Base-by-base conservation (phyloP, 73 alveolate genomes). In the Paramecium biaurelia region DNA sequence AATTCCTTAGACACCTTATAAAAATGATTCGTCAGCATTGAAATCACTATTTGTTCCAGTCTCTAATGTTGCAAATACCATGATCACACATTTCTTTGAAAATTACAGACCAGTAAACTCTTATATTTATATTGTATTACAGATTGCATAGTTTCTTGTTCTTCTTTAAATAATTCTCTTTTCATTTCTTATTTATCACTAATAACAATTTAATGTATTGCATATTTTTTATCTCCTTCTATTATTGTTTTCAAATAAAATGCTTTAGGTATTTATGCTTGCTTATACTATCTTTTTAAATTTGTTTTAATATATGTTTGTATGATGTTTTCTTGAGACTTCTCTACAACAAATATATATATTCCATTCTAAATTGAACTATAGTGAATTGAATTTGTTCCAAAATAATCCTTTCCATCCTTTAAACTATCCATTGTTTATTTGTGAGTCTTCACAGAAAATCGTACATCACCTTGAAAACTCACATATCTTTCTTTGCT, bases 361-460 rank as follows among this genome's bases (percentile, higher is more conserved):
- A 42, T 18, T 38, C 90, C 76, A 79, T 79, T 79, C 30, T 30
- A 32, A 24, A 34, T 20, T 43, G 90, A 23, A 43, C 63, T 5
- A 20, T 43, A 43, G 28, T 42, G 76, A 3, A 12, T 24, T 21
- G 57, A 43, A 41, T 79, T 79, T 4, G 24, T 79, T 79, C 90
- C 76, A 79, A 79, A 79, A 45, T 79, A 79, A 41, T 79, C 90
- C 47, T 79, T 42, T n/a, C 90, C 90, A 18, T 34, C 57, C 15
- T 37, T 74, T 14, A 74, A 18, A 34, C 63, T 23, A 34, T 74
- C 87, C 57, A 41, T 37, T 18, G 30, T 41, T 41, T 74, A 23
- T 41, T 74, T 34, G 15, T 74, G 68, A 34, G 87, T 20, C 34
- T 41, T 34, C 1, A 28, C 37, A 37, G 87, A 74, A n/a, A 74